Evolutionary conservation across 2,329 filamentous ascomycete genomes (phyloP).

Genomic region (Aureobasidium pullulans): DNA sequence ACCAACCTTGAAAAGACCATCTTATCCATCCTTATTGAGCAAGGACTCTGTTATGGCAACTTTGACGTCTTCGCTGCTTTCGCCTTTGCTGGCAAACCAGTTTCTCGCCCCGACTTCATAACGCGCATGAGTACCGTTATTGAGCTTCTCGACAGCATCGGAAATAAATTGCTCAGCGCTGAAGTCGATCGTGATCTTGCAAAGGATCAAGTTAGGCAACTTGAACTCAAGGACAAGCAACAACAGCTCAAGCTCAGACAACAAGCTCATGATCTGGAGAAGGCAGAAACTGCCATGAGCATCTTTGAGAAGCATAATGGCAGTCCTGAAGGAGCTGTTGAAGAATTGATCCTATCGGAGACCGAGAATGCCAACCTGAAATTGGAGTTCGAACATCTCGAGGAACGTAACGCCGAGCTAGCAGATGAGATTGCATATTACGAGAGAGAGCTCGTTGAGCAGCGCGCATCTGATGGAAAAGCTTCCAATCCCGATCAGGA

Average conservation of each 20-base stretch:
- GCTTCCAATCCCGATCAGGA: not conserved
- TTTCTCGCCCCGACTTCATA: not conserved
- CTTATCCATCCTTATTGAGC: not conserved
- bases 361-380: not conserved
- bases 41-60: constrained; percentile 1
- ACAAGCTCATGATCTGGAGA: not conserved
- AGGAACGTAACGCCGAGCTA: not conserved
- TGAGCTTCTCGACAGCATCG: not conserved
- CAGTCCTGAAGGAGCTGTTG: not conserved
- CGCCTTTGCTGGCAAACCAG: not conserved
- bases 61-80: constrained; percentile 1
- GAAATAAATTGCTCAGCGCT: not conserved
- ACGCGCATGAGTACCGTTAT: not conserved
- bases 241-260: not conserved
- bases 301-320: not conserved
- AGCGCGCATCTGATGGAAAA: not conserved
- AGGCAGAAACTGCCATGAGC: not conserved
- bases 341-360: not conserved
- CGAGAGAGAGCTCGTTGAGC: not conserved
- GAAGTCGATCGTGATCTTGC: not conserved
- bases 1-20: not conserved
- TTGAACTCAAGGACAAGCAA: not conserved
- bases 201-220: not conserved
- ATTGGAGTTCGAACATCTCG: not conserved
- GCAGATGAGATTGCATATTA: not conserved